Percentiles rank a stretch among this genome's conserved stretches.
These are phyloP conservation scores for Gilbertella persicaria DNA, from an alignment of 371 early-diverging fungal genomes.

Conservation along the genomic window DNA sequence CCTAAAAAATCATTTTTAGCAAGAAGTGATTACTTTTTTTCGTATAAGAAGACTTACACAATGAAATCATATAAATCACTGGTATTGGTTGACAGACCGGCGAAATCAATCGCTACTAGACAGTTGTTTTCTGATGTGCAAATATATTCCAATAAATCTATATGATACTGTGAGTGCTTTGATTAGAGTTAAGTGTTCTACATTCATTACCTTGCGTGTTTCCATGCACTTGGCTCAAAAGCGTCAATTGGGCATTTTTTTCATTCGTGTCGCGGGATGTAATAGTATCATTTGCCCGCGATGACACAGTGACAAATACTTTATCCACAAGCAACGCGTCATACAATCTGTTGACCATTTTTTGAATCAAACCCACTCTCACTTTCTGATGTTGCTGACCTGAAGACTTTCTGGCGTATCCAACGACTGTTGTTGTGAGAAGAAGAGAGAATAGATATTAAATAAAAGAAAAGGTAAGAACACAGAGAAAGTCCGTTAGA, in stretches of 20 bases:
- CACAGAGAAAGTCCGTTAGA: too few relatives aligned
- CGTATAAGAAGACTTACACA: not conserved
- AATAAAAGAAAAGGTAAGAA: too few relatives aligned
- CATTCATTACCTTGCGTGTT: conserved; percentile 1
- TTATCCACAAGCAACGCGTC: conserved; percentile 7
- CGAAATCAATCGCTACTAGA: too few relatives aligned
- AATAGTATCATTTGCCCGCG: conserved; percentile 5
- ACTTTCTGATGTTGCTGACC: too few relatives aligned
- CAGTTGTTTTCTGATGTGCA: too few relatives aligned
- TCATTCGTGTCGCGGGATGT: conserved; percentile 3
- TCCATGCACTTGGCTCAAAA: conserved; percentile 3
- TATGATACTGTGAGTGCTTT: conserved; percentile 2
- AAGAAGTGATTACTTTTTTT: conserved; percentile 2
- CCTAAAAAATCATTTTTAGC: too few relatives aligned
- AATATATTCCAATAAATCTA: too few relatives aligned
- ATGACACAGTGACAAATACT: conserved; percentile 4
- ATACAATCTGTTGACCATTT: conserved; percentile 7
- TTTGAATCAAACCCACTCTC: conserved; percentile 2
- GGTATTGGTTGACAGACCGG: too few relatives aligned
- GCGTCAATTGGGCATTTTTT: too few relatives aligned
- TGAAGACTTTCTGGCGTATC: too few relatives aligned
- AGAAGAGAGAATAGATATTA: too few relatives aligned
- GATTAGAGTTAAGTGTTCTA: conserved; percentile 1
- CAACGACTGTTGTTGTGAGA: too few relatives aligned
- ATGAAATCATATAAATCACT: conserved; percentile 1